Evolutionary conservation across 352 stramenopile genomes (phyloP).

Genomic region (Globisporangium nodosum): DNA sequence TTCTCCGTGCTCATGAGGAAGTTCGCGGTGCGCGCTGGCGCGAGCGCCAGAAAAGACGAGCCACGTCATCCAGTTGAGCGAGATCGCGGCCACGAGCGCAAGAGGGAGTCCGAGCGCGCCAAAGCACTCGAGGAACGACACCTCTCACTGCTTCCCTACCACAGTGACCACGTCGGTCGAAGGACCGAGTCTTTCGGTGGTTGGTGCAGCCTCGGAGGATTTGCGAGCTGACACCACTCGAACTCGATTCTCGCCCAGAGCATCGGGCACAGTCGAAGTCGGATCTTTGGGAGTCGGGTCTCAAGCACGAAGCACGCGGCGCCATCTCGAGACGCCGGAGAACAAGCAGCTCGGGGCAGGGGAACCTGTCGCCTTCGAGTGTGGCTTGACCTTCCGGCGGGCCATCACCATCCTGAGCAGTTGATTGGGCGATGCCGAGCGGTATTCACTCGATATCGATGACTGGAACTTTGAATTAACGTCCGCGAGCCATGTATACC

Average conservation of each 20-base stretch:
- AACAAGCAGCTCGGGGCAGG: background rate
- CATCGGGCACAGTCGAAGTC: background rate
- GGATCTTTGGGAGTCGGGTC: background rate
- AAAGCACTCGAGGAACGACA: slow-evolving; percentile 18
- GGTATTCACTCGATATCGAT: no score
- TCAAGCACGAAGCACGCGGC: background rate
- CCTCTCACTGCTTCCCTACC: background rate
- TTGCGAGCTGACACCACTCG: no score
- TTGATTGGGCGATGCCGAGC: no score
- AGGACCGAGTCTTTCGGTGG: background rate
- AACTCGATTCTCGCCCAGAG: background rate
- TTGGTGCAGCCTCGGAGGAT: background rate
- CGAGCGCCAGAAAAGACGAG: no score
- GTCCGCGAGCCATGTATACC: no score
- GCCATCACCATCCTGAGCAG: background rate
- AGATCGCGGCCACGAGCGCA: slow-evolving; percentile 14
- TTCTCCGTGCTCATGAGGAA: slow-evolving; percentile 3
- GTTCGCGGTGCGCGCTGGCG: slow-evolving; percentile 4
- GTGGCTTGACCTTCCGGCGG: background rate
- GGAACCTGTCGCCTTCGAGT: background rate
- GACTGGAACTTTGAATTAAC: no score
- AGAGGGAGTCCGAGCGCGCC: slow-evolving; percentile 14
- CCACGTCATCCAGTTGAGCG: slow-evolving; percentile 22
- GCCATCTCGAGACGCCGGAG: background rate
- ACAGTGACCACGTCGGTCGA: background rate